Evolutionary conservation across 495 filamentous ascomycete species (phyloP).

Genomic region (Neohortaea acidophila): DNA sequence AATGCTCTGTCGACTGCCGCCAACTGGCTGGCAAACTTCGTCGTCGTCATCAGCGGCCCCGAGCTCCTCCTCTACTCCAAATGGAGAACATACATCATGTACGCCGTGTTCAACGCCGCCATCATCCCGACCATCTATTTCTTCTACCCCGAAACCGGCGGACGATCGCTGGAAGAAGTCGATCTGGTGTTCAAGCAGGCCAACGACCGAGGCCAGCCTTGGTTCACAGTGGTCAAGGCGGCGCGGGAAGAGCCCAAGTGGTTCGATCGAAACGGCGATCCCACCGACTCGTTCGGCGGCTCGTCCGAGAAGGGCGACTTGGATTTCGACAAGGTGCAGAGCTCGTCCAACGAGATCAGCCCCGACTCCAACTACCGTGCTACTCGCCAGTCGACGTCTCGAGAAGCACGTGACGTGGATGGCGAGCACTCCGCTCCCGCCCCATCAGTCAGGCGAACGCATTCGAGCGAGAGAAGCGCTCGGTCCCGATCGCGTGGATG

Average conservation of each 20-base stretch:
- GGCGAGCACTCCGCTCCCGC: constrained; percentile 2
- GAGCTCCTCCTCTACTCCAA: constrained; percentile 50
- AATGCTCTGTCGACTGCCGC: constrained; percentile 54
- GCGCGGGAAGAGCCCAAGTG: constrained; percentile 51
- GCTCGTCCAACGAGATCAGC: neutral
- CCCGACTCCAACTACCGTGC: neutral
- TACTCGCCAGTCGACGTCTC: too few relatives aligned
- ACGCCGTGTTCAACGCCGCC: constrained; percentile 41
- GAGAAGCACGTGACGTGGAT: too few relatives aligned
- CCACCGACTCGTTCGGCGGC: constrained; percentile 1
- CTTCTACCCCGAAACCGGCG: constrained; percentile 64
- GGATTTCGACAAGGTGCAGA: neutral
- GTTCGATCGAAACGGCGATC: constrained; percentile 52
- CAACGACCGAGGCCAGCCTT: constrained; percentile 30
- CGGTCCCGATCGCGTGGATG: too few relatives aligned
- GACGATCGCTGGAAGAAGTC: constrained; percentile 61
- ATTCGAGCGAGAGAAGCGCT: neutral
- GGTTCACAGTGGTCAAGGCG: constrained; percentile 41
- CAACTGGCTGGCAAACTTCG: constrained; percentile 46
- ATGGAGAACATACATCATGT: constrained; percentile 65
- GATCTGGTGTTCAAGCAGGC: constrained; percentile 56
- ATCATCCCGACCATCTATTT: constrained; percentile 45
- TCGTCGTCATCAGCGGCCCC: constrained; percentile 59
- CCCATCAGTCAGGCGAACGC: neutral
- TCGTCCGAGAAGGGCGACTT: constrained; percentile 1